Conservation (phyloP, 75 land plant genomes). For the Sequoia sempervirens region DNA sequence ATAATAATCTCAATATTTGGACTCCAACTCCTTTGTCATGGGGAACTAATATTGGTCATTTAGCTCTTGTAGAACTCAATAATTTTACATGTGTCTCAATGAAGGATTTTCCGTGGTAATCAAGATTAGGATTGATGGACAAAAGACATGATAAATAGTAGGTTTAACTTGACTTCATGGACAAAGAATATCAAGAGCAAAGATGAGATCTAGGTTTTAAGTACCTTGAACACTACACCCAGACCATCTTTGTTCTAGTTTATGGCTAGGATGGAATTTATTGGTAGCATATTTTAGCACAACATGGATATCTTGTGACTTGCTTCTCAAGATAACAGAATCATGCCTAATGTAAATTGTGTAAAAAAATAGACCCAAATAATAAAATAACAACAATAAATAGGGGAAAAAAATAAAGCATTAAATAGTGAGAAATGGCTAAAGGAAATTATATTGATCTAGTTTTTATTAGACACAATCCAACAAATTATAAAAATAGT, state of each 20-base stretch:
- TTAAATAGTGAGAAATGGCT: too few relatives aligned
- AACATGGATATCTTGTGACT: background rate
- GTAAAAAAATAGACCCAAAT: too few relatives aligned
- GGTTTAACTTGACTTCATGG: background rate
- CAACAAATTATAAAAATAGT: too few relatives aligned
- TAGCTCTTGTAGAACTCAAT: too few relatives aligned
- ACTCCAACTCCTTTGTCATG: too few relatives aligned
- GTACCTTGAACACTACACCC: slow-evolving; percentile 40
- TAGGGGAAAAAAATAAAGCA: too few relatives aligned
- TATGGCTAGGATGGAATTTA: slow-evolving; percentile 36
- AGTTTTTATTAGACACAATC: too few relatives aligned
- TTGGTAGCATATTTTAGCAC: slow-evolving; percentile 53
- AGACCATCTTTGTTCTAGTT: slow-evolving; percentile 65
- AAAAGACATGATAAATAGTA: background rate
- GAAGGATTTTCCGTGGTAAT: background rate
- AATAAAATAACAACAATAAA: too few relatives aligned
- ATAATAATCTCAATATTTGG: too few relatives aligned
- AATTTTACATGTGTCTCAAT: background rate
- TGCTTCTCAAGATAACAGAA: background rate
- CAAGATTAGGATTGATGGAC: background rate
- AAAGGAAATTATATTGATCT: too few relatives aligned
- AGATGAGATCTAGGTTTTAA: background rate
- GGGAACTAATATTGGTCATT: too few relatives aligned
- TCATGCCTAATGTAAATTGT: background rate
- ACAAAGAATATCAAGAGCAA: background rate